Conservation (phyloP, 257 asterid species). For the Solanum megistacrolobum region DNA sequence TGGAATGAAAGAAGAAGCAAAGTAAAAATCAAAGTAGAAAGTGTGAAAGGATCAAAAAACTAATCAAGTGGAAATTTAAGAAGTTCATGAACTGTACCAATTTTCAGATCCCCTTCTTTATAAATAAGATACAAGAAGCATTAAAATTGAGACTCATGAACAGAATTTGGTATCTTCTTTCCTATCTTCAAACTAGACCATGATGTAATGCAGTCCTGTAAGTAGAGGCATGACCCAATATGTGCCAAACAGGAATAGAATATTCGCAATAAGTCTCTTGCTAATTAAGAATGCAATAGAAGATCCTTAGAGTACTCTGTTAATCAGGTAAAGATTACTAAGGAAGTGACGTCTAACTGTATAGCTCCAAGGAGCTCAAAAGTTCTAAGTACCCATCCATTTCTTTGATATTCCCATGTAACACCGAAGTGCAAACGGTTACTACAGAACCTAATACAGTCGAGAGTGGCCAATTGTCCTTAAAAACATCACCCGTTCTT, state of each 20-base stretch:
- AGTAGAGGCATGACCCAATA: not conserved
- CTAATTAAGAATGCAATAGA: not conserved
- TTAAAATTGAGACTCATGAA: not conserved
- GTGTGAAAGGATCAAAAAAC: not conserved
- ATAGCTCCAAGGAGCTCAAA: not conserved
- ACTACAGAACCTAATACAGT: not conserved
- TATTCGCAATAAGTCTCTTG: not conserved
- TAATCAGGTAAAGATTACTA: not conserved
- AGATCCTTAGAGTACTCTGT: not conserved
- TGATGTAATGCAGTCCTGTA: not conserved
- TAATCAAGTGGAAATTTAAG: not conserved
- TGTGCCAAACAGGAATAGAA: not conserved
- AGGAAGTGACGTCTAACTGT: not conserved
- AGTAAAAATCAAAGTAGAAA: not conserved
- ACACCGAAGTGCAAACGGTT: not conserved
- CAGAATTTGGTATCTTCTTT: not conserved
- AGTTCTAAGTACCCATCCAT: not conserved
- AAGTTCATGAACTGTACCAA: not conserved
- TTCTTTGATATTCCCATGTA: not conserved
- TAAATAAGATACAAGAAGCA: not conserved
- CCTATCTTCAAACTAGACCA: not conserved
- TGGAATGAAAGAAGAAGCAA: not conserved
- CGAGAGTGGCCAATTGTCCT: not conserved
- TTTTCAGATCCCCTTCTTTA: not conserved
- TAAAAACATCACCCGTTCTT: not conserved